phyloP scores from a whole-genome alignment of 768 basidiomycete species.

The Boletellus sp. region DNA sequence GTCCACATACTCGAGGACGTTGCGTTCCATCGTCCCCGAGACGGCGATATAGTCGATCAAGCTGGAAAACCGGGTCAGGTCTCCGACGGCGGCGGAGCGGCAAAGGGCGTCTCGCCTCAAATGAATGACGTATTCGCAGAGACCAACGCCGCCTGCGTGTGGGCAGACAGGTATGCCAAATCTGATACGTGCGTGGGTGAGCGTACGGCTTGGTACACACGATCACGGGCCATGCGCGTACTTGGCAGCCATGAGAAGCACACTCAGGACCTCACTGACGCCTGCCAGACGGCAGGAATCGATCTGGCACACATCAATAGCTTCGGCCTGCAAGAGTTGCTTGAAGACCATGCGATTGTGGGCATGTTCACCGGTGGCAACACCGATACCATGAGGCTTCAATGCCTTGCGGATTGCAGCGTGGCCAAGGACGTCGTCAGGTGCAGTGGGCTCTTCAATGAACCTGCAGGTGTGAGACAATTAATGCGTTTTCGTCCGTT shows the following conservation, averaged over 20 bases:
- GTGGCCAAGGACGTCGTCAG: conserved; percentile 89
- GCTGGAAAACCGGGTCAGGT: conserved; percentile 34
- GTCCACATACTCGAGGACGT: conserved; percentile 87
- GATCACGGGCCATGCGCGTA: conserved; percentile 28
- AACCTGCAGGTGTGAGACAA: conserved; percentile 50
- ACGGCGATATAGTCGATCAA: conserved; percentile 92
- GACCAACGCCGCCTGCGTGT: conserved; percentile 92
- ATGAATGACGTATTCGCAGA: conserved; percentile 93
- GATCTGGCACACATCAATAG: conserved; percentile 94
- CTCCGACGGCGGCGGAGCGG: background rate
- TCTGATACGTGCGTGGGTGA: conserved; percentile 35
- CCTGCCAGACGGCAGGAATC: conserved; percentile 93
- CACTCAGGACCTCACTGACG: conserved; percentile 91
- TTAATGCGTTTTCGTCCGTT: background rate
- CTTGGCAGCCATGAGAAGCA: conserved; percentile 93
- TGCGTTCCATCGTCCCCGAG: conserved; percentile 90
- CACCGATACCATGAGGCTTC: conserved; percentile 81
- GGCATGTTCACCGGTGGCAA: conserved; percentile 95
- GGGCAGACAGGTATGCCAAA: conserved; percentile 92
- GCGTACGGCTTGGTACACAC: background rate
- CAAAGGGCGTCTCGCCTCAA: conserved; percentile 47
- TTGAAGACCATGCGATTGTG: conserved; percentile 98
- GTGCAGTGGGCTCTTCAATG: conserved; percentile 96
- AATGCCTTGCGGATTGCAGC: conserved; percentile 80
- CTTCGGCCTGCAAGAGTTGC: conserved; percentile 87